Evolutionary conservation across 352 stramenopile species (phyloP).

Genomic region (Globisporangium paroecandrum): DNA sequence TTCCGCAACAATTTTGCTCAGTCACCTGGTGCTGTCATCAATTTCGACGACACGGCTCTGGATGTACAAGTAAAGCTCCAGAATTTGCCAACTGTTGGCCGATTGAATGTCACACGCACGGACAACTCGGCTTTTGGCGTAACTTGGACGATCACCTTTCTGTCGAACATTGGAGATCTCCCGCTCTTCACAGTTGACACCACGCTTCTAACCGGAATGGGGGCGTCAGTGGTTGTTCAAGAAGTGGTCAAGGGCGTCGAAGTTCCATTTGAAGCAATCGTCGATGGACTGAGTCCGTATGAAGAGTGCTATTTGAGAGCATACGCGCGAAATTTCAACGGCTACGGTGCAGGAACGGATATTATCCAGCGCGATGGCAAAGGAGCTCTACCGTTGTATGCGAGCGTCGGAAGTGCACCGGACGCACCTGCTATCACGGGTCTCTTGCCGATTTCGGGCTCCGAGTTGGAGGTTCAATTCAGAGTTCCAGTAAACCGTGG

Average conservation of each 20-base stretch:
- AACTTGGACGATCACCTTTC: constrained; percentile 68
- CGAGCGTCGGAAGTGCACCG: constrained; percentile 34
- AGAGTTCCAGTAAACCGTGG: constrained; percentile 26
- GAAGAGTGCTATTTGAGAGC: constrained; percentile 63
- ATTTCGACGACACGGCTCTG: constrained; percentile 61
- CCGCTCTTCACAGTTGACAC: constrained; percentile 45
- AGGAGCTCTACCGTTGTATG: constrained; percentile 46
- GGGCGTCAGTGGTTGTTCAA: constrained; percentile 33
- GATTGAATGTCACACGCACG: constrained; percentile 52
- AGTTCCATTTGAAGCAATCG: constrained; percentile 56
- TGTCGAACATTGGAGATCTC: constrained; percentile 64
- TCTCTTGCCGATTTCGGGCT: constrained; percentile 52
- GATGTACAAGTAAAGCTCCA: constrained; percentile 79
- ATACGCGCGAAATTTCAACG: constrained; percentile 64
- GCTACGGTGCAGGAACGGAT: constrained; percentile 57
- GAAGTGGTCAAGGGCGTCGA: constrained; percentile 63
- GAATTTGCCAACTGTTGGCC: constrained; percentile 54
- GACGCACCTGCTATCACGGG: constrained; percentile 34
- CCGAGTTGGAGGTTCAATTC: constrained; percentile 44
- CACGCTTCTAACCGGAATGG: constrained; percentile 41
- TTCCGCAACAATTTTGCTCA: constrained; percentile 50
- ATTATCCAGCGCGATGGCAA: constrained; percentile 54
- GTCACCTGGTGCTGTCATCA: constrained; percentile 44
- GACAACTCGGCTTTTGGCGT: constrained; percentile 43
- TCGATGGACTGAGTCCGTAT: constrained; percentile 39